Conservation (phyloP, 78 protist genomes). For the Anaeramoeba flamelloides region DNA sequence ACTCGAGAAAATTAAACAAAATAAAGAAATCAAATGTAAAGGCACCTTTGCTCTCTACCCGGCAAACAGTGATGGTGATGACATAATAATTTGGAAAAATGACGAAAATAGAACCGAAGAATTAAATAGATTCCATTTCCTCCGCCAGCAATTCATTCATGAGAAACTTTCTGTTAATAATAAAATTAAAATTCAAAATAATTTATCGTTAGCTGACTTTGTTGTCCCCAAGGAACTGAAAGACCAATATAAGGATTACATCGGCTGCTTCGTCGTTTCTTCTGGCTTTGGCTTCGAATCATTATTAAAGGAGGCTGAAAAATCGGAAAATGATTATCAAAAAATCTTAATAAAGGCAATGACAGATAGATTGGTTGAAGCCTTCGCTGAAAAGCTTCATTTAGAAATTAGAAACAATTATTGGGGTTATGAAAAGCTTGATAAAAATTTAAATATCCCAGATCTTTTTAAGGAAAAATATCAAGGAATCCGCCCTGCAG, state of each 20-base stretch:
- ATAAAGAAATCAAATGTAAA: slow-evolving; percentile 24
- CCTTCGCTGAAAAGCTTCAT: slow-evolving; percentile 80
- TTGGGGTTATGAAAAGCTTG: slow-evolving; percentile 73
- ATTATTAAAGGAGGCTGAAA: slow-evolving; percentile 34
- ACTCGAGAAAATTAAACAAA: slow-evolving; percentile 37
- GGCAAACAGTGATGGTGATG: slow-evolving; percentile 79
- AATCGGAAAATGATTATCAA: slow-evolving; percentile 66
- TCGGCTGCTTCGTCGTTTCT: slow-evolving; percentile 71
- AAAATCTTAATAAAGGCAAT: slow-evolving; percentile 80
- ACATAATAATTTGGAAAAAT: slow-evolving; percentile 20
- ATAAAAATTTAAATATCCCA: slow-evolving; percentile 40
- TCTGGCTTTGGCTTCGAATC: slow-evolving; percentile 70
- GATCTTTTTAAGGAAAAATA: slow-evolving; percentile 59
- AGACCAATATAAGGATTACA: slow-evolving; percentile 41
- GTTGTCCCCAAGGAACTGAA: slow-evolving; percentile 68
- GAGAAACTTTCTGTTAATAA: slow-evolving; percentile 61
- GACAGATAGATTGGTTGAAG: slow-evolving; percentile 73
- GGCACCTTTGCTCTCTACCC: slow-evolving; percentile 72
- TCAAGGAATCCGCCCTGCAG: slow-evolving; percentile 93
- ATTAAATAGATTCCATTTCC: slow-evolving; percentile 33
- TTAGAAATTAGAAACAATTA: slow-evolving; percentile 51
- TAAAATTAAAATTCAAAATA: no score
- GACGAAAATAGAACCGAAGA: slow-evolving; percentile 50
- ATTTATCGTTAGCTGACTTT: slow-evolving; percentile 65
- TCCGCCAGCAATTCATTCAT: slow-evolving; percentile 85